Base-by-base conservation (phyloP, 1,284 basidiomycete species). In the Neolentinus lepideus region DNA sequence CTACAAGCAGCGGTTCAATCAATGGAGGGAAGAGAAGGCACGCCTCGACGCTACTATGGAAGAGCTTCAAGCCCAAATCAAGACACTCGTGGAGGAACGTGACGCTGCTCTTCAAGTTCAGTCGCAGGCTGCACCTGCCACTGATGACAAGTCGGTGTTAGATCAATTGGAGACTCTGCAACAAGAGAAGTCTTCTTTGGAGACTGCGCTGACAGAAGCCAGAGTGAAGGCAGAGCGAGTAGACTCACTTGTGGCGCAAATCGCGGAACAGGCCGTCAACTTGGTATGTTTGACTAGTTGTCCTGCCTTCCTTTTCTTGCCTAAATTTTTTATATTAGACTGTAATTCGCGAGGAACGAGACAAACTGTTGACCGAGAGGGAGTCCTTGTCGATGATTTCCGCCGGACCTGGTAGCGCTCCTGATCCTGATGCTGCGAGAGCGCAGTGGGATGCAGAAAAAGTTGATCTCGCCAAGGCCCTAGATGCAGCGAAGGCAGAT, bases 341-440 rank as follows among this genome's bases (percentile, higher is more conserved):
- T 52, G 61, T 74, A 33, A 66, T 89, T n/a, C 75, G 70, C 29
- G 74, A 75, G 33, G 86, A 90, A 63, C 74, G 81, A 29, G 85
- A 88, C 60, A 73, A 70, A 52, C 67, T 89, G 2, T 67, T 83
- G 24, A 74, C 74, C 1, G 86, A 88, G 63, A 88, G 82, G 64
- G 75, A 77, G 45, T 64, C 71, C 8, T 79, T 74, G 78, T 61
- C 62, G 33, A 58, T 63, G 33, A 36, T 65, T 6, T 56, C 68
- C 11, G 43, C 59, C n/a, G 56, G 66, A 2, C 63, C 68, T 11
- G 62, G 69, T 2, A 62, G 69, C 21, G 57, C 66, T 1, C 60
- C 69, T 21, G 70, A 70, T 16, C 66, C n/a, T 16, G 38, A 43
- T 3, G 38, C 71, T 24, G 62, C 67, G 46, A 75, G 71, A 54